These are phyloP conservation scores for Pichia paraexigua DNA, from an alignment of 805 yeast species.

Conservation along the genomic window DNA sequence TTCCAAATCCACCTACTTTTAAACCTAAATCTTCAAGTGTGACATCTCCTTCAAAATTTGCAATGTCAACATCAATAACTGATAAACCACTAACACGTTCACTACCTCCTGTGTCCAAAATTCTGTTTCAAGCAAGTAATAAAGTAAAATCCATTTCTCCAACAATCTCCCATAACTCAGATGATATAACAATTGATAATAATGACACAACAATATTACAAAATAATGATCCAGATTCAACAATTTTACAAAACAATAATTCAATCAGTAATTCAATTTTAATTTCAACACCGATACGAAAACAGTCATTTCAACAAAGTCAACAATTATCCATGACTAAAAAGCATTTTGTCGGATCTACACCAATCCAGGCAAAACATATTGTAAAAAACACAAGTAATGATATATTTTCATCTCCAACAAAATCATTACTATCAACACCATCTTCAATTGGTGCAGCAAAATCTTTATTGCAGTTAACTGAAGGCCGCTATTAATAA, in stretches of 20 bases:
- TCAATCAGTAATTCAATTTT: slow-evolving; percentile 6
- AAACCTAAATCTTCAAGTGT: slow-evolving; percentile 10
- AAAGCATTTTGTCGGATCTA: not conserved
- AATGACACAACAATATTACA: slow-evolving; percentile 4
- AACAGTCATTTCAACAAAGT: not conserved
- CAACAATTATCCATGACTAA: not conserved
- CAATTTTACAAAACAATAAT: slow-evolving; percentile 10
- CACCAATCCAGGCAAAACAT: not conserved
- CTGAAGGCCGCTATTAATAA: slow-evolving; percentile 22
- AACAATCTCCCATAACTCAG: not conserved
- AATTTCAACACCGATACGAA: slow-evolving; percentile 7
- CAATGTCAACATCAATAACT: slow-evolving; percentile 4
- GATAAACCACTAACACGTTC: slow-evolving; percentile 6
- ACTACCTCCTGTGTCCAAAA: not conserved
- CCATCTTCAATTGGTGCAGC: slow-evolving; percentile 45
- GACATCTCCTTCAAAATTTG: slow-evolving; percentile 26
- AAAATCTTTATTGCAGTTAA: slow-evolving; percentile 34
- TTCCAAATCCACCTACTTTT: not conserved
- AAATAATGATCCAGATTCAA: slow-evolving; percentile 12
- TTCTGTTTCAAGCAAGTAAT: not conserved
- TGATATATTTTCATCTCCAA: slow-evolving; percentile 30
- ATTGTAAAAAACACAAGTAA: not conserved
- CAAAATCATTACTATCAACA: slow-evolving; percentile 31
- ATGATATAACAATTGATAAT: not conserved
- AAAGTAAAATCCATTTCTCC: not conserved